phyloP scores from a whole-genome alignment of 768 basidiomycete genomes.

The Agaricus blazei region DNA sequence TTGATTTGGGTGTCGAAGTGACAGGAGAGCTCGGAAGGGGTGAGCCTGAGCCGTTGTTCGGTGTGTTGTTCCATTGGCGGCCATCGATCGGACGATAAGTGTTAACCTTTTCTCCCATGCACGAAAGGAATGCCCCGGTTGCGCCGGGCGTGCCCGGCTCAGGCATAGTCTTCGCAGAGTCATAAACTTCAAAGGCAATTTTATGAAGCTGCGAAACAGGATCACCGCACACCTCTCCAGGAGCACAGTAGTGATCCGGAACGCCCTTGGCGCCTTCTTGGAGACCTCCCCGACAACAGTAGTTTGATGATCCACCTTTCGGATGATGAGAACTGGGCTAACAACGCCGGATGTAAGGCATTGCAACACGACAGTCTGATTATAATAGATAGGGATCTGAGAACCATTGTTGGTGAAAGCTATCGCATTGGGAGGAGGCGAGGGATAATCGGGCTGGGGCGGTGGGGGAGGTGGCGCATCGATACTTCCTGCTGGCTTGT shows the following conservation, averaged over 20 bases:
- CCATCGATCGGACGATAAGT: slow-evolving; percentile 83
- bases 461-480: slow-evolving; percentile 78
- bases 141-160: slow-evolving; percentile 75
- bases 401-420: slow-evolving; percentile 78
- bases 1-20: slow-evolving; percentile 52
- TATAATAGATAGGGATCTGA: slow-evolving; percentile 92
- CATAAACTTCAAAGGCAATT: slow-evolving; percentile 90
- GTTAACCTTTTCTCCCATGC: slow-evolving; percentile 92
- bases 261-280: slow-evolving; percentile 85
- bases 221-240: slow-evolving; percentile 88
- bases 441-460: slow-evolving; percentile 85
- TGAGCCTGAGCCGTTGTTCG: slow-evolving; percentile 40
- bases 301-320: slow-evolving; percentile 88
- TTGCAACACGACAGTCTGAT: slow-evolving; percentile 92
- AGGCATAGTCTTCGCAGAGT: slow-evolving; percentile 60
- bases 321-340: slow-evolving; percentile 89
- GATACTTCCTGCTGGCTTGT: slow-evolving; percentile 72
- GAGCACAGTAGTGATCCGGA: slow-evolving; percentile 75
- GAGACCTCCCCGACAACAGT: slow-evolving; percentile 89
- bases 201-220: slow-evolving; percentile 95
- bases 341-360: slow-evolving; percentile 92
- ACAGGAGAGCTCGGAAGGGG: slow-evolving; percentile 71
- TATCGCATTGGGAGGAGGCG: slow-evolving; percentile 87
- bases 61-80: slow-evolving; percentile 64
- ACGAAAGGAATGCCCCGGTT: slow-evolving; percentile 81